phyloP scores from a whole-genome alignment of 805 yeast species.

The Saccharomyces jurei region DNA sequence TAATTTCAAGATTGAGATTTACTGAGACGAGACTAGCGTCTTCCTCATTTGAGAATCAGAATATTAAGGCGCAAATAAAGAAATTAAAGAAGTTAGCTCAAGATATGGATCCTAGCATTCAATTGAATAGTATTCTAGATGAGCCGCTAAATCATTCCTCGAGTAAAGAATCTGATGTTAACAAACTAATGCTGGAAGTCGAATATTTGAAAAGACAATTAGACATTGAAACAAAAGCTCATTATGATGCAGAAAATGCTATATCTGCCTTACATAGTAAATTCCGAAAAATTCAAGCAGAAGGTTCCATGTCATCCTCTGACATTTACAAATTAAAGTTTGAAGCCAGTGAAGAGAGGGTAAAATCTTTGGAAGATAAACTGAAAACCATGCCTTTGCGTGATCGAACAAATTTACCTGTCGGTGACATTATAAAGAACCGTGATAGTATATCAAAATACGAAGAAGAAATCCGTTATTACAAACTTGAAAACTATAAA shows the following conservation, averaged over 20 bases:
- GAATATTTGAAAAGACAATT: slow-evolving; percentile 41
- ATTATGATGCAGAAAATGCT: slow-evolving; percentile 43
- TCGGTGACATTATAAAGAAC: slow-evolving; percentile 22
- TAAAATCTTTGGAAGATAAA: slow-evolving; percentile 35
- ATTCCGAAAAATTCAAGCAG: slow-evolving; percentile 20
- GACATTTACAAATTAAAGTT: slow-evolving; percentile 38
- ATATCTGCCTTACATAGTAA: slow-evolving; percentile 22
- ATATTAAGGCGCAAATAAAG: slow-evolving; percentile 36
- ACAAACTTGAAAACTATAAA: slow-evolving; percentile 34
- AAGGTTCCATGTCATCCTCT: slow-evolving; percentile 22
- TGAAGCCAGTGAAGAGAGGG: slow-evolving; percentile 39
- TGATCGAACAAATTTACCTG: slow-evolving; percentile 24
- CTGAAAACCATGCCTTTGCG: slow-evolving; percentile 19
- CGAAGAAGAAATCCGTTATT: slow-evolving; percentile 27
- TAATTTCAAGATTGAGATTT: slow-evolving; percentile 50
- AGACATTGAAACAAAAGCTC: slow-evolving; percentile 44
- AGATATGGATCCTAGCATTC: slow-evolving; percentile 20
- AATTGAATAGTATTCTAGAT: slow-evolving; percentile 20
- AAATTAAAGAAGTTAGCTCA: slow-evolving; percentile 28
- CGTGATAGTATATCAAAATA: slow-evolving; percentile 24
- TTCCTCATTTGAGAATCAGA: slow-evolving; percentile 53
- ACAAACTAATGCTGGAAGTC: slow-evolving; percentile 35
- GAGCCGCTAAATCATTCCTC: slow-evolving; percentile 1
- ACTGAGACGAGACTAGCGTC: slow-evolving; percentile 58
- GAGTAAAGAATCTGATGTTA: slow-evolving; percentile 17